Evolutionary conservation across 768 basidiomycete species (phyloP), one percentile per base, ranked within the genome.

Genomic region (Leccinellum rugosiceps): DNA sequence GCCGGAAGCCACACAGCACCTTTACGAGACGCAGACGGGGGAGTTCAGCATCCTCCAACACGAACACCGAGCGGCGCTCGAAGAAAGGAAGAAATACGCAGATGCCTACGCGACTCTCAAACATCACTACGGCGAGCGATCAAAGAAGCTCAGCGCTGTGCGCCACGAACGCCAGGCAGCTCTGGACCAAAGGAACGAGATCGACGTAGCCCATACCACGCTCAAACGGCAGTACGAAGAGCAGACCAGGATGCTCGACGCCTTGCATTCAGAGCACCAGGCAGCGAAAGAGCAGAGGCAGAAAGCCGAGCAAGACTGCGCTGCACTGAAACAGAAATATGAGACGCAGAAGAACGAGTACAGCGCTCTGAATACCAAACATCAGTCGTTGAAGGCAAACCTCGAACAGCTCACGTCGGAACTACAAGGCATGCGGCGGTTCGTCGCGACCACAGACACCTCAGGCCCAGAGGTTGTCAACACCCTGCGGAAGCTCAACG

Each of bases 401-500:
- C 71, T 82, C 52, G 68, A 75, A 6, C 62, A 71, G 26, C 75
- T 78, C 55, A 77, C 76, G 6, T 61, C 70, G 45, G 78, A 82
- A 63, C 70, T 78, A 6, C 71, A 73, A 11, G 77, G 75, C 1
- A 73, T 72, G 6, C 79, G 79, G 60, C 70, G 58, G 50, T 83
- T 78, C 68, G 65, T 78, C 47, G 68, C 72, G 15, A 76, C 71
- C 32, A 72, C 71, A 7, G 79, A 82, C 58, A 38, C 64, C 1
- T 77, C 82, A 0, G 74, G 74, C 11, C 74, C 75, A 9, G 82
- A 85, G 31, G 74, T 83, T 6, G 65, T 76, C 30, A 61, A 65
- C 6, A 71, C 76, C 57, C 64, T 83, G 4, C 72, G 75, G 44
- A 69, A 68, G 17, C 64, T 84, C 41, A 79, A 83, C 58, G 65